Conservation (phyloP, 179 eudicot species). For the Silene vulgaris region DNA sequence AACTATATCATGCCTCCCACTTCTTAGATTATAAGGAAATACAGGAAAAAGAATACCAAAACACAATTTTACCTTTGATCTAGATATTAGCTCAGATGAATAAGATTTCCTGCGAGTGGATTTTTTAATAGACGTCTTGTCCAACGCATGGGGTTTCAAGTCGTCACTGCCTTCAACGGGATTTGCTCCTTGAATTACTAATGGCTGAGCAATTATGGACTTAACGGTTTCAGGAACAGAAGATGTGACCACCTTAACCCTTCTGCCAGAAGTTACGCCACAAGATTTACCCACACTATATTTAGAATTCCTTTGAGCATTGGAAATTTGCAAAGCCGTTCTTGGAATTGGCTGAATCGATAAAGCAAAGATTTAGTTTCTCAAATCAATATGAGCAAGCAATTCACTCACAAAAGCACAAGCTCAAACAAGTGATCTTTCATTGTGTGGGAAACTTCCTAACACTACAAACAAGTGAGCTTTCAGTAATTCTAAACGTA, state of each 20-base stretch:
- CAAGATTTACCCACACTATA: constrained; percentile 32
- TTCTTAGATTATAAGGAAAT: constrained; percentile 12
- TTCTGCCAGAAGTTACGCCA: constrained; percentile 30
- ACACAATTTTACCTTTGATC: constrained; percentile 52
- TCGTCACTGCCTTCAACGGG: constrained; percentile 26
- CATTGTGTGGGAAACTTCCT: not conserved
- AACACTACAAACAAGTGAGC: not conserved
- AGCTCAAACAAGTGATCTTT: constrained; percentile 6
- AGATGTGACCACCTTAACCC: constrained; percentile 28
- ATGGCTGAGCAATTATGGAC: constrained; percentile 25
- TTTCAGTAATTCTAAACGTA: not conserved
- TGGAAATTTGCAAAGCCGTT: constrained; percentile 28
- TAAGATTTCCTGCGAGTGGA: constrained; percentile 70
- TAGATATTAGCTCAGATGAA: constrained; percentile 56
- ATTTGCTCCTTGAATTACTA: constrained; percentile 29
- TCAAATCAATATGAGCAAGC: constrained; percentile 1
- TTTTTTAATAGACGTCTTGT: constrained; percentile 34
- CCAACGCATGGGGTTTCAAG: constrained; percentile 24
- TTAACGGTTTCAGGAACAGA: constrained; percentile 28
- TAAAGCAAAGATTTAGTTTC: constrained; percentile 4
- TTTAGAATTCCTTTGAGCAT: constrained; percentile 30
- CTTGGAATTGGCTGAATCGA: constrained; percentile 41
- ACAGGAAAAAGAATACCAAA: not conserved
- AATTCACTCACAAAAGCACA: not conserved
- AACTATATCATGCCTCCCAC: constrained; percentile 41